Base-by-base conservation (phyloP, 352 stramenopile species). In the Phytophthora meadii region DNA sequence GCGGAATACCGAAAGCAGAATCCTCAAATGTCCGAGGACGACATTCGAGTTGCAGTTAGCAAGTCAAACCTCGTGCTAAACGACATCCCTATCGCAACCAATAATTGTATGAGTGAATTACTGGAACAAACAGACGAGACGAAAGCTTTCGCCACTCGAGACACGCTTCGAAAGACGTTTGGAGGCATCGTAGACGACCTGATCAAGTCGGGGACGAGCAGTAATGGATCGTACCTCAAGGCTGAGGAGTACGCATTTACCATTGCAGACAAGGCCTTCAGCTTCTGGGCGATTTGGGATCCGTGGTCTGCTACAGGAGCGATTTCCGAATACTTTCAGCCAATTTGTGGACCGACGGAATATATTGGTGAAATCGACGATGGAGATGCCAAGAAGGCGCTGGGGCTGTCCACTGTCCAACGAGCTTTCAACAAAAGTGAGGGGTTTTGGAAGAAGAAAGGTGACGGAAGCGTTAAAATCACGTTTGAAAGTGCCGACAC, bases 71-170 rank as follows among this genome's bases (percentile, higher is more conserved):
- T 87, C 24, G 66, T 88, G 37, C 54, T 81, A 8, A 78, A 80
- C 15, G 79, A 88, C 2, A 77, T 88, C 32, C 81, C 81, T 3
- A 71, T 74, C 2, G 70, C 76, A 17, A 79, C 70, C n/a, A 79
- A 72, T 40, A 72, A 84, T 47, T 74, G 74, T 15, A 71, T 83
- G 42, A 46, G 54, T 25, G 72, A 79, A 17, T 59, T 78, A 12
- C 47, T 68, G 7, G 45, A 46, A 5, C 41, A 69, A 37, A 69
- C 58, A 7, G 44, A 76, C 19, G 49, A 67, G 22, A 15, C 8
- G 5, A 64, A 41, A 7, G 68, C 68, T 39, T 81, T 72, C 40
- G 49, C 25, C 8, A 72, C 49, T 17, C 77, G 81, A 49, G 72
- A 81, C 37, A 59, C 68, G 24, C 79, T 88, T 22, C 70, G 77